Evolutionary conservation across 1,139 yeast genomes (phyloP).

Genomic region (Komagataea norvegica): DNA sequence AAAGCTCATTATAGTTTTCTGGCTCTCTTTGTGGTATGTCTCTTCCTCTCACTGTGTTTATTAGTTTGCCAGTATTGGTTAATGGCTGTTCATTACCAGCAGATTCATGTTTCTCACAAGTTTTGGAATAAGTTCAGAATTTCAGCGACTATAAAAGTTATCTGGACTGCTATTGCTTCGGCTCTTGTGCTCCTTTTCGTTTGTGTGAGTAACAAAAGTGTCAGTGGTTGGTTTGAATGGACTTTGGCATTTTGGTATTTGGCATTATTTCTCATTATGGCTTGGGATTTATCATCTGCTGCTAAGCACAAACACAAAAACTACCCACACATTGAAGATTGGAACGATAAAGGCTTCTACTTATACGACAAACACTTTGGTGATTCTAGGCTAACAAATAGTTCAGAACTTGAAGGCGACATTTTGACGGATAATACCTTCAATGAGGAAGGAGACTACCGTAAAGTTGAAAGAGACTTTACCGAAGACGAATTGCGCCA

Average conservation of each 20-base stretch:
- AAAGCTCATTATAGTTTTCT: constrained; percentile 68
- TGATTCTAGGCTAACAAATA: constrained; percentile 1
- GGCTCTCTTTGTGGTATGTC: constrained; percentile 64
- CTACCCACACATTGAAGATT: constrained; percentile 21
- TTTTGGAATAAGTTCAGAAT: constrained; percentile 40
- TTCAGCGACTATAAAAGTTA: constrained; percentile 48
- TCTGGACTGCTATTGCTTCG: constrained; percentile 69
- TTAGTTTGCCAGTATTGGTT: constrained; percentile 55
- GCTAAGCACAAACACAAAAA: constrained; percentile 31
- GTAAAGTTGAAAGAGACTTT: constrained; percentile 17
- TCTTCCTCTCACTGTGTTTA: constrained; percentile 60
- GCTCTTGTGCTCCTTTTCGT: constrained; percentile 70
- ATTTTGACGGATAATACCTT: not conserved
- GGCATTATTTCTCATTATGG: constrained; percentile 55
- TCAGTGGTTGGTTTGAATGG: constrained; percentile 76
- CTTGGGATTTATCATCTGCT: constrained; percentile 69
- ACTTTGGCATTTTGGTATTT: constrained; percentile 79
- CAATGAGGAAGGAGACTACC: constrained; percentile 4
- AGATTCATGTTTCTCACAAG: constrained; percentile 25
- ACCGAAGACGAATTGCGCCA: constrained; percentile 22
- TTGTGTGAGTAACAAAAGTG: constrained; percentile 37
- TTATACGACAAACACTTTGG: constrained; percentile 21
- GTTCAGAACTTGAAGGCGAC: not conserved
- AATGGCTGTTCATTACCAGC: constrained; percentile 51
- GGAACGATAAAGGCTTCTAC: constrained; percentile 22